These are phyloP conservation scores for Dentipellis fragilis DNA, from an alignment of 768 basidiomycete species.

Conservation along the genomic window DNA sequence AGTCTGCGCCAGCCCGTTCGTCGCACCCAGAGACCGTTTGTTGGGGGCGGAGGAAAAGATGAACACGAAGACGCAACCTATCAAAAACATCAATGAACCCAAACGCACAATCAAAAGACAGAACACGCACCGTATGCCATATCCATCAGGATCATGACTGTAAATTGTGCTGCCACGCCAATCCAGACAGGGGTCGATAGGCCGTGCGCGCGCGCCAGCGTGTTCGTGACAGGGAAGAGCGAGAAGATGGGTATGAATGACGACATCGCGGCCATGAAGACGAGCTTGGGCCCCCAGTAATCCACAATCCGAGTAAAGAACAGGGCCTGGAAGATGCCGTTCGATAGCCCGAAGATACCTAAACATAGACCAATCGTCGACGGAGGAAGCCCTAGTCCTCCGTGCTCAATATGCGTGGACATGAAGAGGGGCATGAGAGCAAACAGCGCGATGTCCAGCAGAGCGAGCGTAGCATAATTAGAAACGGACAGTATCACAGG, in stretches of 20 bases:
- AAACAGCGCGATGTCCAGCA: conserved; percentile 28
- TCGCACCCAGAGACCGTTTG: conserved; percentile 33
- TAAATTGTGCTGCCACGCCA: conserved; percentile 16
- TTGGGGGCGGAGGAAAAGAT: conserved; percentile 21
- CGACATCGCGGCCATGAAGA: conserved; percentile 19
- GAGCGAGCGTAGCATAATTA: conserved; percentile 23
- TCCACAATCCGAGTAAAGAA: conserved; percentile 27
- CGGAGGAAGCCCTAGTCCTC: conserved; percentile 27
- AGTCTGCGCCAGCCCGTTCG: conserved; percentile 49
- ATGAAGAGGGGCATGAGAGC: conserved; percentile 31
- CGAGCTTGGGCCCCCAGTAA: conserved; percentile 24
- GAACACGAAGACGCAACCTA: conserved; percentile 24
- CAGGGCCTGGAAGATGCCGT: conserved; percentile 28
- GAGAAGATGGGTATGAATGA: conserved; percentile 18
- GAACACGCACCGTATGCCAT: conserved; percentile 20
- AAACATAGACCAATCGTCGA: conserved; percentile 27
- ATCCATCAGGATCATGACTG: conserved; percentile 17
- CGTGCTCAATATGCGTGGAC: conserved; percentile 27
- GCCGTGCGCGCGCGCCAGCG: conserved; percentile 12
- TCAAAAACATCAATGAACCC: not conserved
- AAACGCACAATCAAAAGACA: not conserved
- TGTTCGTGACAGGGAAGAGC: conserved; percentile 21
- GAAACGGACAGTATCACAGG: conserved; percentile 24
- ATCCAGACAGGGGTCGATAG: conserved; percentile 15
- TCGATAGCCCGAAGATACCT: conserved; percentile 25